Evolutionary conservation across 805 yeast species (phyloP).

Genomic region (Saitoella complicata): DNA sequence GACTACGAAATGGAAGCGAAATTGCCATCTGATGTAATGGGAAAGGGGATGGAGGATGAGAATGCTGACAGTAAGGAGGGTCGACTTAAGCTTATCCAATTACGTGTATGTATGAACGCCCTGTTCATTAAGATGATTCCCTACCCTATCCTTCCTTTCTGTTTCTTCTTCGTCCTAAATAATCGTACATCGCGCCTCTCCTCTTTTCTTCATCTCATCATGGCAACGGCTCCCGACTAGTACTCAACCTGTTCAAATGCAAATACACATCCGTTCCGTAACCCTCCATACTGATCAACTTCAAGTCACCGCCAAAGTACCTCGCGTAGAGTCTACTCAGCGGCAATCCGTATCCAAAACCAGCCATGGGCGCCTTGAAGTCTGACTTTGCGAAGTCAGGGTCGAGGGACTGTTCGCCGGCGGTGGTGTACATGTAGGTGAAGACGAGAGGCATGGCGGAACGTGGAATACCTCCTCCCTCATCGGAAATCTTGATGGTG

Average conservation of each 20-base stretch:
- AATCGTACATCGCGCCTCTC: too few species aligned
- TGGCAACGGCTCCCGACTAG: constrained; percentile 48
- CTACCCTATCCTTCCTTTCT: too few species aligned
- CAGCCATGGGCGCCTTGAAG: constrained; percentile 84
- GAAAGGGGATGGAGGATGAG: too few species aligned
- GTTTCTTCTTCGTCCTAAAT: too few species aligned
- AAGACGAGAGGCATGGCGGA: constrained; percentile 71
- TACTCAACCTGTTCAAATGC: constrained; percentile 65
- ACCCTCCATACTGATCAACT: constrained; percentile 84
- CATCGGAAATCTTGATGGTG: constrained; percentile 78
- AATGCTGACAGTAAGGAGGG: too few species aligned
- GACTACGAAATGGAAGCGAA: too few species aligned
- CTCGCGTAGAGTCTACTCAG: constrained; percentile 73
- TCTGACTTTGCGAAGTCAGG: constrained; percentile 42
- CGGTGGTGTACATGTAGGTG: constrained; percentile 86
- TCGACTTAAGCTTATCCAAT: too few species aligned
- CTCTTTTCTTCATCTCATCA: constrained; percentile 6
- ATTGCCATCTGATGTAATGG: too few species aligned
- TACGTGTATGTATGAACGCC: too few species aligned
- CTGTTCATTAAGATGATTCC: too few species aligned
- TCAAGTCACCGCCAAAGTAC: constrained; percentile 74
- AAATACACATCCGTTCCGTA: constrained; percentile 82
- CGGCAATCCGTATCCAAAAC: constrained; percentile 84
- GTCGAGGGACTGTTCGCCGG: constrained; percentile 50
- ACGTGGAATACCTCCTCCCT: constrained; percentile 87